Evolutionary conservation across 441 rosid species (phyloP), one percentile per base, ranked within the genome.

Genomic region (Eugenia klotzschiana): DNA sequence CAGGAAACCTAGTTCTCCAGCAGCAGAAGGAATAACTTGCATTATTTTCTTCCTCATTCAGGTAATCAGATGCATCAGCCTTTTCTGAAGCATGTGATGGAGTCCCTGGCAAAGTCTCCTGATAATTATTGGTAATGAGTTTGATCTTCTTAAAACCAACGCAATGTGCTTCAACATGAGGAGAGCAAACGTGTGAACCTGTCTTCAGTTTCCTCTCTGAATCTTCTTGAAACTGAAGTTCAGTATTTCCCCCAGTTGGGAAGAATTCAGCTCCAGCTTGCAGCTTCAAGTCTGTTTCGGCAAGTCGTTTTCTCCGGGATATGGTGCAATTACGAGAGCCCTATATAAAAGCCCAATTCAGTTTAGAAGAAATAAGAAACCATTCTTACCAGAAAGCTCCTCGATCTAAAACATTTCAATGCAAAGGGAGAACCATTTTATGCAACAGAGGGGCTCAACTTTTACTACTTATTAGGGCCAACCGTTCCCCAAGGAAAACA

Each of bases 21-120:
- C 52, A 33, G 33, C 52, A 13, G 50, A 69, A 84, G 57, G 87
- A 89, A 82, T 89, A 77, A 88, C 43, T 20, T 79, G 87, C 91
- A 87, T 53, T 84, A 83, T 83, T 79, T 51, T 89, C 86, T 88
- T 87, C 88, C 93, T 91, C 87, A 84, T 41, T 64, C 41, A 16
- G 22, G 46, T 73, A 84, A 69, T 80, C 22, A 13, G 18, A 25
- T 2, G 18, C 56, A 79, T 25, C 80, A 7, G 27, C 51, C 81
- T 27, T 83, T 37, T n/a, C 72, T 10, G 55, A 64, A 29, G 51
- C 56, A 33, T 18, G 46, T 55, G n/a, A 81, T 73, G 84, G 54
- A 26, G 41, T 50, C 77, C 22, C 80, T 6, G 43, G 14, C 23
- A 18, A 79, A 33, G 18, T 16, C 23, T 74, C 20, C 5, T 1